These are phyloP conservation scores for Penicillium sp. DNA, from an alignment of 2,329 filamentous ascomycete genomes.

Conservation along the genomic window DNA sequence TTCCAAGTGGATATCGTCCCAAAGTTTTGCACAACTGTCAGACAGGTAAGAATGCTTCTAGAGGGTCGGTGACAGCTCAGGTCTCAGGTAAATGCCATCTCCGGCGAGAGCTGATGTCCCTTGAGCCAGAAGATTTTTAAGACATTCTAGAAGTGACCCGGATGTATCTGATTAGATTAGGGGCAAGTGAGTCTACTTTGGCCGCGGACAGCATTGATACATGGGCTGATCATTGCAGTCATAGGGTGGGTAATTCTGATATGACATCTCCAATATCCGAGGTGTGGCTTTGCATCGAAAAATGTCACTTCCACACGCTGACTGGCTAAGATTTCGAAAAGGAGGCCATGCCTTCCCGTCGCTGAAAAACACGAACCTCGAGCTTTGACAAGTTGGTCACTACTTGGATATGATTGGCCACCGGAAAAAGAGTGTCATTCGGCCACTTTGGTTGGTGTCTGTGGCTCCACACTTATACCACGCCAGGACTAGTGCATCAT, in stretches of 20 bases:
- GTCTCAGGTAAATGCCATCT: neutral
- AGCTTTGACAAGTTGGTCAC: slow-evolving; percentile 8
- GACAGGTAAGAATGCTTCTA: neutral
- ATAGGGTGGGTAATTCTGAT: neutral
- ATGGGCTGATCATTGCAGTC: neutral
- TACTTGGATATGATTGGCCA: slow-evolving; percentile 8
- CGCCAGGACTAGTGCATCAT: slow-evolving; percentile 1
- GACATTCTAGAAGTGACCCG: neutral
- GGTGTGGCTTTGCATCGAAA: neutral
- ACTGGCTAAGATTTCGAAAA: slow-evolving; percentile 7
- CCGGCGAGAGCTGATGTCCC: neutral
- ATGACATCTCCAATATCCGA: neutral
- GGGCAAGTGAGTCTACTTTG: neutral
- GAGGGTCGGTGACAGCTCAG: neutral
- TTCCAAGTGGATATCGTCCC: neutral
- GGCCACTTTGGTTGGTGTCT: slow-evolving; percentile 6
- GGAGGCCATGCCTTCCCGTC: slow-evolving; percentile 4
- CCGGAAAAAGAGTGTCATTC: neutral
- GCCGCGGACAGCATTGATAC: neutral
- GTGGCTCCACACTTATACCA: neutral
- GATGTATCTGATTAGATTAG: neutral
- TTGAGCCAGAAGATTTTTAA: neutral
- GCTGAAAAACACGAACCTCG: slow-evolving; percentile 11
- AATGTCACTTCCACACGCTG: slow-evolving; percentile 10
- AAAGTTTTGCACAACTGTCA: slow-evolving; percentile 1